Conservation (phyloP, 495 filamentous ascomycete species). For the Xylaria palmicola region DNA sequence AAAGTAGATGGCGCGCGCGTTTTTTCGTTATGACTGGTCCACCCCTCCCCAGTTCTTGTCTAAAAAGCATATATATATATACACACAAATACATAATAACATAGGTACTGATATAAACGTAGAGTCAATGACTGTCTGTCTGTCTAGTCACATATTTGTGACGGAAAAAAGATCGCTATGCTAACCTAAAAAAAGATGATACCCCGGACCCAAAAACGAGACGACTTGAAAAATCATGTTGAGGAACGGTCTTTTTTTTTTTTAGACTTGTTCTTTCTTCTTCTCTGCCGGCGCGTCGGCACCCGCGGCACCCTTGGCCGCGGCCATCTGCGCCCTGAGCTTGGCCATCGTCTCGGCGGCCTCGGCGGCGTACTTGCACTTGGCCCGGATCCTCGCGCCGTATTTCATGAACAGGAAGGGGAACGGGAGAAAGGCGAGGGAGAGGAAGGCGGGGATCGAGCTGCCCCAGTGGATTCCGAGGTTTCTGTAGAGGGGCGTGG, state of each 20-base stretch:
- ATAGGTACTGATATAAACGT: no score
- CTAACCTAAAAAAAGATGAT: neutral
- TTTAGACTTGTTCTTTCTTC: conserved; percentile 12
- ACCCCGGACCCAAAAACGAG: neutral
- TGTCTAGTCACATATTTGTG: conserved; percentile 7
- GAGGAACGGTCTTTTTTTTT: neutral
- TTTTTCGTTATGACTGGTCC: conserved; percentile 7
- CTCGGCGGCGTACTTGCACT: conserved; percentile 75
- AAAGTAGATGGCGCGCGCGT: neutral
- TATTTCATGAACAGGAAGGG: conserved; percentile 81
- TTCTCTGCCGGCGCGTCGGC: conserved; percentile 1
- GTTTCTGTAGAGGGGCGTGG: conserved; percentile 68
- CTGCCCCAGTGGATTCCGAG: conserved; percentile 83
- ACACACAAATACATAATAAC: neutral
- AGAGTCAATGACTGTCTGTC: conserved; percentile 2
- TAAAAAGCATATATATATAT: conserved; percentile 10
- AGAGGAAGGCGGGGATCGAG: conserved; percentile 73
- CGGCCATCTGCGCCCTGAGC: conserved; percentile 28
- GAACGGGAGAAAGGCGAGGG: conserved; percentile 72
- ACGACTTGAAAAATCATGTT: conserved; percentile 2
- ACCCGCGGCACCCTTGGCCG: conserved; percentile 3
- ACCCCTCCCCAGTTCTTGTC: neutral
- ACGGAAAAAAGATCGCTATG: conserved; percentile 14
- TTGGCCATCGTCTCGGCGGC: conserved; percentile 52
- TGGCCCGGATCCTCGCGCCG: conserved; percentile 60